Evolutionary conservation across 805 yeast species (phyloP).

Genomic region (Metschnikowia anglica): DNA sequence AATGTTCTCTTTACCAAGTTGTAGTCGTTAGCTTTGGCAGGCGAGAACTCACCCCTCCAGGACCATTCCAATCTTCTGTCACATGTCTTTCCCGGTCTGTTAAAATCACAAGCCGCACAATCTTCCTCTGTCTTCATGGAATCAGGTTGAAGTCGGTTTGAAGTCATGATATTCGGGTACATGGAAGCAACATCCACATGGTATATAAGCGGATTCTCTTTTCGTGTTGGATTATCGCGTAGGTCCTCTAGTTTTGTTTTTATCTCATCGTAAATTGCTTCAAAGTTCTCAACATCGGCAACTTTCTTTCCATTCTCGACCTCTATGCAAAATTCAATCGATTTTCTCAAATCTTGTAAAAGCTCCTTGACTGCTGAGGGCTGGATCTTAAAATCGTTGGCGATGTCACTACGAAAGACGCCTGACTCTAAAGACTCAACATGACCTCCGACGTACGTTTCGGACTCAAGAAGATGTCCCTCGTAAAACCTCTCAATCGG

Average conservation of each 20-base stretch:
- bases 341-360: conserved; percentile 65
- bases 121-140: conserved; percentile 93
- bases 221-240: conserved; percentile 59
- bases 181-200: conserved; percentile 99
- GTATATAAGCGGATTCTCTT: conserved; percentile 82
- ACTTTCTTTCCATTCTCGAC: conserved; percentile 73
- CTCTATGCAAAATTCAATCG: conserved; percentile 77
- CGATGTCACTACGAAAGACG: conserved; percentile 87
- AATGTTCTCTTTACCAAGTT: conserved; percentile 83
- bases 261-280: conserved; percentile 67
- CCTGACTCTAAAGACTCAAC: conserved; percentile 98
- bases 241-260: conserved; percentile 54
- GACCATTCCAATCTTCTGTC: conserved; percentile 93
- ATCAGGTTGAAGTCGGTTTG: conserved; percentile 96
- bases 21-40: conserved; percentile 89
- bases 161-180: conserved; percentile 99
- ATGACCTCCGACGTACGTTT: conserved; percentile 98
- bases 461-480: conserved; percentile 91
- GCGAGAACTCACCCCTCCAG: conserved; percentile 96
- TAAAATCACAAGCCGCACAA: conserved; percentile 97
- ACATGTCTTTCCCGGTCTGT: conserved; percentile 90
- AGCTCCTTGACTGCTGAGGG: conserved; percentile 81
- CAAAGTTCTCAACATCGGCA: conserved; percentile 78
- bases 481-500: conserved; percentile 93
- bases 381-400: conserved; percentile 72